These are phyloP conservation scores for Deinandra increscens DNA, from an alignment of 129 eudicot genomes.

Conservation along the genomic window DNA sequence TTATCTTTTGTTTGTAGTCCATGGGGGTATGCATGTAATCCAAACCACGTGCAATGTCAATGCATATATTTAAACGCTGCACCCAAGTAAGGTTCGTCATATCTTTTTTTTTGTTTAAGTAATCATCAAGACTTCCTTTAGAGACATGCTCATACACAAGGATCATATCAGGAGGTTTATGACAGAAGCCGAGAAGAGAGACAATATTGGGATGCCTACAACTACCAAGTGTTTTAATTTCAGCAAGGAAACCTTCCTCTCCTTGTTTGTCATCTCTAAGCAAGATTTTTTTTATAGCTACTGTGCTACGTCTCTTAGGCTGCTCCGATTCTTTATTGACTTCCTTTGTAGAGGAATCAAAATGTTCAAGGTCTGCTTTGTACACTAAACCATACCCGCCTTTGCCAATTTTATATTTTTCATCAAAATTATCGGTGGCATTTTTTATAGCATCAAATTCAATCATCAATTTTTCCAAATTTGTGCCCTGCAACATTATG, in stretches of 20 bases:
- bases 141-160: constrained; percentile 6
- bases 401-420: neutral
- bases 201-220: neutral
- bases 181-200: constrained; percentile 8
- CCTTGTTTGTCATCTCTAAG: neutral
- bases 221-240: neutral
- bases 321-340: neutral
- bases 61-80: neutral
- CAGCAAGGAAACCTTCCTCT: neutral
- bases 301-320: neutral
- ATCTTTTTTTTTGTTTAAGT: neutral
- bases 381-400: neutral
- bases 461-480: neutral
- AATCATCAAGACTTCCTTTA: constrained; percentile 9
- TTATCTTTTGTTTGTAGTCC: neutral
- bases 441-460: neutral
- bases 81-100: neutral
- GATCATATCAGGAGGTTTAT: constrained; percentile 1
- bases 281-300: neutral
- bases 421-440: neutral
- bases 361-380: neutral
- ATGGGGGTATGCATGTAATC: neutral
- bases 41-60: constrained; percentile 4
- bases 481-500: neutral
- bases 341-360: neutral